Conservation (phyloP, 1,284 basidiomycete genomes). For the Heterobasidion annosum region DNA sequence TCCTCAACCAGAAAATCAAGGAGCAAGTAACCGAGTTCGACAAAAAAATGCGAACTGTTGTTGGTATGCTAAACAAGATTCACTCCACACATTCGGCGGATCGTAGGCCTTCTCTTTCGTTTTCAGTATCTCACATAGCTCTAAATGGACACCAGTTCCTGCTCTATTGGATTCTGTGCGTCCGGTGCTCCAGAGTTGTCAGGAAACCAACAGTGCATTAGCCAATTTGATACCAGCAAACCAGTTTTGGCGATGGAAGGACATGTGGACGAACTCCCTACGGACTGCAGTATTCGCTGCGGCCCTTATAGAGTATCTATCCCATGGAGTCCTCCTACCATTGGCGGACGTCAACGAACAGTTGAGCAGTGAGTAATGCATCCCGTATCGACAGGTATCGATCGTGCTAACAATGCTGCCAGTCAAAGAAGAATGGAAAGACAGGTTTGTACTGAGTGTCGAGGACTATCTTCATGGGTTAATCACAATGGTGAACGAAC, state of each 20-base stretch:
- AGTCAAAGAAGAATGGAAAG: conserved; percentile 69
- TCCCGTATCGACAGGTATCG: neutral
- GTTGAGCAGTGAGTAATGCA: conserved; percentile 57
- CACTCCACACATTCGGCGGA: conserved; percentile 61
- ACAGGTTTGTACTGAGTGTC: conserved; percentile 53
- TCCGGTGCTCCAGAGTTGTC: conserved; percentile 46
- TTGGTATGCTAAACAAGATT: conserved; percentile 62
- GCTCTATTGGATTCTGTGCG: conserved; percentile 47
- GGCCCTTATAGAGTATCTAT: conserved; percentile 59
- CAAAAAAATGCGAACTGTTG: conserved; percentile 59
- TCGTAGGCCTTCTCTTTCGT: conserved; percentile 25
- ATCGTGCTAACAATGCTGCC: conserved; percentile 2
- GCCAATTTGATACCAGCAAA: conserved; percentile 52
- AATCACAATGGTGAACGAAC: conserved; percentile 74
- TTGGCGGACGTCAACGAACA: conserved; percentile 39
- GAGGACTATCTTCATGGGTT: conserved; percentile 86
- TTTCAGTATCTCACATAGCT: too few species aligned
- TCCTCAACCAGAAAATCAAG: conserved; percentile 53
- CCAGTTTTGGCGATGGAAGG: conserved; percentile 79
- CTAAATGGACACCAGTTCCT: conserved; percentile 34
- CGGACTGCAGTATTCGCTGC: conserved; percentile 58
- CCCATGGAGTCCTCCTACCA: conserved; percentile 49
- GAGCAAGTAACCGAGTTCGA: conserved; percentile 66
- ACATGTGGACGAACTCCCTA: conserved; percentile 65
- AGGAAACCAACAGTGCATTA: conserved; percentile 39